Base-by-base conservation (phyloP, 768 basidiomycete genomes). In the Peribolospora baueri region DNA sequence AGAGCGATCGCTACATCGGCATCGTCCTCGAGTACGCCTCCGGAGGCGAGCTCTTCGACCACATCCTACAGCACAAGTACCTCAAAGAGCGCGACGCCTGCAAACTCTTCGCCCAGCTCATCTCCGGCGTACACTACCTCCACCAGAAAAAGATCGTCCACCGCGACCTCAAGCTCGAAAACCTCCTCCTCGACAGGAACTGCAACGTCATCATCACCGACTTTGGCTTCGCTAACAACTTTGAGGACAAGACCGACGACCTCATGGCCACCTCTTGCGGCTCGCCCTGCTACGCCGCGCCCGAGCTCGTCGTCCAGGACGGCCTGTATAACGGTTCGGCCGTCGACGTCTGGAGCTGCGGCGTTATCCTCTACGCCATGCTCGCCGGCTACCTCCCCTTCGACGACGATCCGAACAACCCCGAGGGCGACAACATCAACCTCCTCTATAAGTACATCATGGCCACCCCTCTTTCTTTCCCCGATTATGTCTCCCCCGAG, bases 111-210 rank as follows among this genome's bases (percentile, higher is more conserved):
- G 85, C 86, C 13, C 93, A 98, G 69, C 83, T 98, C 67, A 81
- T 98, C 62, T 93, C 88, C 36, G 93, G 91, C 58, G 93, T 98
- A 41, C 86, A 85, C 80, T 98, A 98, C 70, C 86, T 95, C 56
- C 93, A 97, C 70, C 80, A 86, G 69, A 95, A 95, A 75, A 90
- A 93, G 72, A 95, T 98, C 58, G 91, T 97, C 50, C 93, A 98
- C 68, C 85, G 93, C 56, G 91, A 98, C 70, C 81, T 98, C 68
- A 98, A 98, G 70, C 80, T 98, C 60, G 91, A 97, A 71, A 98
- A 97, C 65, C 74, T 98, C 3, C 79, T 98, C 46, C 79, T 98
- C 56, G 93, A 98, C 71, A 82, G 90, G 58, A 79, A 95, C 65
- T 79, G 93, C 52, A 97, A 98, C 65, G 86, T 98, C 60, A 91